A percentile compares a stretch with the other conserved stretches of the same genome.
These are phyloP conservation scores for Coniella lustricola DNA, from an alignment of 2,329 filamentous ascomycete species.

Conservation along the genomic window DNA sequence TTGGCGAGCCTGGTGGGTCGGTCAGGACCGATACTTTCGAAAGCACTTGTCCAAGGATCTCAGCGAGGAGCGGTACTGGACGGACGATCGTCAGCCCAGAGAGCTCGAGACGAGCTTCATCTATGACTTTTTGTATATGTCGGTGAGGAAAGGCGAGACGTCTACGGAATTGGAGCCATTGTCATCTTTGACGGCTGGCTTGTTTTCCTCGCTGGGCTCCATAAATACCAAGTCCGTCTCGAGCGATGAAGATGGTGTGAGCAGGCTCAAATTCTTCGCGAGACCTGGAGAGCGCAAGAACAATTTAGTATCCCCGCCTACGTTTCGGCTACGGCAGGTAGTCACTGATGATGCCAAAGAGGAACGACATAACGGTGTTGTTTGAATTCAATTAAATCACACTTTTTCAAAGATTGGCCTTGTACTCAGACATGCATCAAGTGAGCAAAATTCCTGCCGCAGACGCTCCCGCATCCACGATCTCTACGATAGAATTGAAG, in stretches of 20 bases:
- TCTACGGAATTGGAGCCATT: neutral
- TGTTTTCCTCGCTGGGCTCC: neutral
- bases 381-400: neutral
- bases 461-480: no score
- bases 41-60: slow-evolving; percentile 38
- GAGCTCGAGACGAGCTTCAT: slow-evolving; percentile 35
- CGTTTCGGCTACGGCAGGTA: slow-evolving; percentile 13
- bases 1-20: slow-evolving; percentile 42
- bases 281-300: neutral
- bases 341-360: slow-evolving; percentile 1
- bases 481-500: no score
- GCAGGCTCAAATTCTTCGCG: neutral
- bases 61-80: slow-evolving; percentile 43
- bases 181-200: neutral
- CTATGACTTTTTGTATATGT: slow-evolving; percentile 37
- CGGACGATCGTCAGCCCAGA: slow-evolving; percentile 35
- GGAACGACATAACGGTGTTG: neutral
- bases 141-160: slow-evolving; percentile 21
- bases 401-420: neutral
- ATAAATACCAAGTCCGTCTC: neutral
- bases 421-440: no score
- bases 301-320: slow-evolving; percentile 5
- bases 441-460: no score
- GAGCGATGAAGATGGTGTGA: slow-evolving; percentile 7
- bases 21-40: slow-evolving; percentile 39